Percentiles rank a stretch among this genome's conserved stretches.
phyloP scores from a whole-genome alignment of 2,329 filamentous ascomycete species.

The Pseudogymnoascus sp. region DNA sequence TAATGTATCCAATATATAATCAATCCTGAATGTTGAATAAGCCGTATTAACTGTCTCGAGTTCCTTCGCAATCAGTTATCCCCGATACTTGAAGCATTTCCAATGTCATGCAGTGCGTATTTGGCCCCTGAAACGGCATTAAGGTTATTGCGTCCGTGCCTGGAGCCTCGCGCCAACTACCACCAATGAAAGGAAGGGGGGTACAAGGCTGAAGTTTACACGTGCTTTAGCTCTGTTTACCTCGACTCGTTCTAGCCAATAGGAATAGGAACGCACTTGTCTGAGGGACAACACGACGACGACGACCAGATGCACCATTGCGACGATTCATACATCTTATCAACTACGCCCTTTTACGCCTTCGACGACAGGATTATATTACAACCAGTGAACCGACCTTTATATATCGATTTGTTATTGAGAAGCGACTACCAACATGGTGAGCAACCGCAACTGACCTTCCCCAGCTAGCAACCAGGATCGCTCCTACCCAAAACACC shows the following conservation, averaged over 20 bases:
- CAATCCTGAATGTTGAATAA: background rate
- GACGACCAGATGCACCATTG: background rate
- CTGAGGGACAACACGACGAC: constrained; percentile 6
- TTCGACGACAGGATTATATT: background rate
- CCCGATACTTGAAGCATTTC: constrained; percentile 10
- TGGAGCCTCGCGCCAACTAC: background rate
- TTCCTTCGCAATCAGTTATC: background rate
- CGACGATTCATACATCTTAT: constrained; percentile 1
- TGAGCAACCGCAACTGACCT: constrained; percentile 2
- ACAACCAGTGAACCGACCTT: background rate
- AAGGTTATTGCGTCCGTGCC: constrained; percentile 8
- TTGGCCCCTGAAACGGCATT: constrained; percentile 11
- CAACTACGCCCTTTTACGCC: constrained; percentile 7
- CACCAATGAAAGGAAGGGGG: background rate
- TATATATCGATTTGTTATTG: background rate
- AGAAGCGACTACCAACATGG: constrained; percentile 8
- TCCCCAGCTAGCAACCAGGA: background rate
- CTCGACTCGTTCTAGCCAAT: background rate
- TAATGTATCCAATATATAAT: background rate
- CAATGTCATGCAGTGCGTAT: constrained; percentile 10
- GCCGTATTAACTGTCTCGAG: background rate
- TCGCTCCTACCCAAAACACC: constrained; percentile 13
- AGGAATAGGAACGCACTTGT: background rate
- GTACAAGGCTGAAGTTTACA: background rate
- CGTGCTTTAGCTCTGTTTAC: constrained; percentile 5